These are phyloP conservation scores for Epichloe glyceriae DNA, from an alignment of 2,329 filamentous ascomycete genomes.

Conservation along the genomic window DNA sequence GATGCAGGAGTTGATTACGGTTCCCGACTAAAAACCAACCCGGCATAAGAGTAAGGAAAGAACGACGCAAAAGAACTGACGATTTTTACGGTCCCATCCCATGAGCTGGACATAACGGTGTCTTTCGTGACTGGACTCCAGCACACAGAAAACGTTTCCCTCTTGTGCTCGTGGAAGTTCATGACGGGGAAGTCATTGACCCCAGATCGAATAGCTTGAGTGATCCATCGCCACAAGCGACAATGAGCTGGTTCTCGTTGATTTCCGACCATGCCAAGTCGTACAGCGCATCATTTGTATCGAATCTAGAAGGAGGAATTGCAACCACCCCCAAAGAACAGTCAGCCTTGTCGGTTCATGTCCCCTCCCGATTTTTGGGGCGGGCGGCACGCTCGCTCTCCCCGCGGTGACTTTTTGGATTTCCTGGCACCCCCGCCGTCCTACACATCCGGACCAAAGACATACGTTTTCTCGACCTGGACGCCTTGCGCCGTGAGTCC, in stretches of 20 bases:
- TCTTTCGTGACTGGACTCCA: slow-evolving; percentile 92
- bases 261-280: slow-evolving; percentile 92
- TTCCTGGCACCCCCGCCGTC: too few relatives aligned
- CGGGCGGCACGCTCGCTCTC: too few relatives aligned
- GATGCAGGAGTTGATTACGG: too few relatives aligned
- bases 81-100: slow-evolving; percentile 93
- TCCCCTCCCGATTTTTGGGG: too few relatives aligned
- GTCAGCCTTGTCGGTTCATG: background rate
- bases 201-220: slow-evolving; percentile 85
- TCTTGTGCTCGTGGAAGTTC: slow-evolving; percentile 84
- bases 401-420: too few relatives aligned
- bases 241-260: slow-evolving; percentile 87
- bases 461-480: slow-evolving; percentile 67
- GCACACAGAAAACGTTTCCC: slow-evolving; percentile 82
- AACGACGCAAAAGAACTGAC: slow-evolving; percentile 24
- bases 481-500: slow-evolving; percentile 74
- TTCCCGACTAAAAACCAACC: background rate
- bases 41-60: background rate
- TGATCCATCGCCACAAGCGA: slow-evolving; percentile 83
- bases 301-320: slow-evolving; percentile 50
- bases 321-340: background rate
- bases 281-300: slow-evolving; percentile 94
- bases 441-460: background rate
- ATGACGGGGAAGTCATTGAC: slow-evolving; percentile 76
- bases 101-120: slow-evolving; percentile 79